Evolutionary conservation across 768 basidiomycete species (phyloP).

Genomic region (Xerocomellus dryophilus): DNA sequence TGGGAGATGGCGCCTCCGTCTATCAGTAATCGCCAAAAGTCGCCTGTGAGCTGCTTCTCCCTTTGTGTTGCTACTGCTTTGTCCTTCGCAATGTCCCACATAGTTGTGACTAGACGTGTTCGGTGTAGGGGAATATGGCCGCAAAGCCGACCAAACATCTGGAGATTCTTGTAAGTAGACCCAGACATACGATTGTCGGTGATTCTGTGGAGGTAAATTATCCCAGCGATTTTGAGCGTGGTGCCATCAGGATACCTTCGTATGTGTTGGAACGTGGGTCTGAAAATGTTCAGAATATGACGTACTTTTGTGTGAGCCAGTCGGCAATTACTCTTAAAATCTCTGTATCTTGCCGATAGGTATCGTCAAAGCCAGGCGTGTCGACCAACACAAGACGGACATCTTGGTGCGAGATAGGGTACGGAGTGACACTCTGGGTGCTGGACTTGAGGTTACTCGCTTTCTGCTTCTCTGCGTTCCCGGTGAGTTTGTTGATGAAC

Average conservation of each 20-base stretch:
- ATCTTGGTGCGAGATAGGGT: neutral
- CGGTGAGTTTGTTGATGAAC: conserved; percentile 17
- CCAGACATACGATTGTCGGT: conserved; percentile 35
- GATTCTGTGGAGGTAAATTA: conserved; percentile 36
- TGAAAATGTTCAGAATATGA: neutral
- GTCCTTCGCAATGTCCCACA: conserved; percentile 34
- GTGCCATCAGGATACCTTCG: conserved; percentile 6
- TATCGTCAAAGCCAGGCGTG: conserved; percentile 23
- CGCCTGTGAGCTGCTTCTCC: conserved; percentile 24
- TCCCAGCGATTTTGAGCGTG: conserved; percentile 24
- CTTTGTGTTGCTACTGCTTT: neutral
- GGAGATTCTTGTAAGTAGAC: conserved; percentile 29
- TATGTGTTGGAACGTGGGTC: neutral
- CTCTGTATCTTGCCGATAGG: conserved; percentile 10
- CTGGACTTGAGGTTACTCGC: conserved; percentile 8
- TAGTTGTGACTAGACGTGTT: conserved; percentile 37
- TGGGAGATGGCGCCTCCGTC: neutral
- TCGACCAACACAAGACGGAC: conserved; percentile 16
- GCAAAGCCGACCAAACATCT: conserved; percentile 35
- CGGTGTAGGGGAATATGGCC: conserved; percentile 30
- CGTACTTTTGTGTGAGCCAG: conserved; percentile 21
- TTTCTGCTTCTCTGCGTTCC: neutral
- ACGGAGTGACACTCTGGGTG: conserved; percentile 8
- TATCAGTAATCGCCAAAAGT: conserved; percentile 24
- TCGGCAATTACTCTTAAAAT: conserved; percentile 13